These are phyloP conservation scores for Phytophthora pluvialis DNA, from an alignment of 352 stramenopile species.

Conservation along the genomic window DNA sequence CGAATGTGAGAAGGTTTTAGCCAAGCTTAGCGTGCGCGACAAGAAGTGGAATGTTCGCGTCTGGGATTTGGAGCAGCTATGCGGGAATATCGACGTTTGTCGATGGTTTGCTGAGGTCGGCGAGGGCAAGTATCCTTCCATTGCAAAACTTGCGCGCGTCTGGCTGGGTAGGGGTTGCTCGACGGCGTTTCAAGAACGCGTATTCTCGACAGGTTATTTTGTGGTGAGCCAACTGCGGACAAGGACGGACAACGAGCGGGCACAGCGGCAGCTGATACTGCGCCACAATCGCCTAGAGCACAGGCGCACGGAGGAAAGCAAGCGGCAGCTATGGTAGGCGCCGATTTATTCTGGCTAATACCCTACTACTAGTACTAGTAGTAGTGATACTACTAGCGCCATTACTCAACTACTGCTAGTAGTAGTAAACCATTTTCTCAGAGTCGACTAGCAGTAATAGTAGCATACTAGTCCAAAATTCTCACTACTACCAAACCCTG, in stretches of 20 bases:
- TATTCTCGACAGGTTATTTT: constrained; percentile 4
- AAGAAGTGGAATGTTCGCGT: constrained; percentile 1
- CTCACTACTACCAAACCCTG: too few relatives aligned
- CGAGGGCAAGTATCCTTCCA: not conserved
- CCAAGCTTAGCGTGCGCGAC: constrained; percentile 4
- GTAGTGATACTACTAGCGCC: too few relatives aligned
- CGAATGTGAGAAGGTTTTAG: not conserved
- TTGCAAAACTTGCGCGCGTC: constrained; percentile 3
- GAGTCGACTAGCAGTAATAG: too few relatives aligned
- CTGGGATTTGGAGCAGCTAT: constrained; percentile 7
- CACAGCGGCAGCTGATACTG: not conserved
- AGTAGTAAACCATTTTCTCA: too few relatives aligned
- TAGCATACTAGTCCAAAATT: too few relatives aligned
- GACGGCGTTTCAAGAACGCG: constrained; percentile 1
- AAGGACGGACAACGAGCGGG: not conserved
- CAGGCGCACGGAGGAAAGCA: too few relatives aligned
- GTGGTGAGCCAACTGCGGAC: not conserved
- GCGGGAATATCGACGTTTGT: not conserved
- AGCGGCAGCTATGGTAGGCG: too few relatives aligned
- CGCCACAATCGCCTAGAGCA: not conserved
- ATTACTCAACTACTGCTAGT: too few relatives aligned
- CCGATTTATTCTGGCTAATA: too few relatives aligned
- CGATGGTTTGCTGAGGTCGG: constrained; percentile 5
- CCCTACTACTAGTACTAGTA: too few relatives aligned
- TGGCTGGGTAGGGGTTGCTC: not conserved